Evolutionary conservation across 441 rosid genomes (phyloP).

Genomic region (Eutrema salsugineum): DNA sequence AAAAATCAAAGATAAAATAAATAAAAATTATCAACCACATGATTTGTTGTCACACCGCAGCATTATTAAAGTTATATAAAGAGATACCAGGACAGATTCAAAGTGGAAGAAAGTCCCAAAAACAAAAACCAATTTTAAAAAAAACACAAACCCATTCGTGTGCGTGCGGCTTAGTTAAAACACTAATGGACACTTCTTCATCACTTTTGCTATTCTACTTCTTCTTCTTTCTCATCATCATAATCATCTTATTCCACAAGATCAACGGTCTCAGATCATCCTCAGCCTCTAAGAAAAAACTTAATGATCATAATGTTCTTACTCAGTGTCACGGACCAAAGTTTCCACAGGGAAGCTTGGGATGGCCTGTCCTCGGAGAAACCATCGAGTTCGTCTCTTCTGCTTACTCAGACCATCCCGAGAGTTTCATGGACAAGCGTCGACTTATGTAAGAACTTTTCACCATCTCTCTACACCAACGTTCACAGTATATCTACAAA

Average conservation of each 20-base stretch:
- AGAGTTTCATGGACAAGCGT: conserved; percentile 86
- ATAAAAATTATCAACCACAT: conserved; percentile 23
- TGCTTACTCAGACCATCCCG: conserved; percentile 88
- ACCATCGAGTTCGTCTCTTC: conserved; percentile 79
- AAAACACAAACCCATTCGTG: conserved; percentile 32
- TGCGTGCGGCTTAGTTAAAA: conserved; percentile 29
- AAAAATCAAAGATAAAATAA: background rate
- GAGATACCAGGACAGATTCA: conserved; percentile 31
- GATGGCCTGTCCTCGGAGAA: conserved; percentile 94
- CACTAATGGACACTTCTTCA: conserved; percentile 37
- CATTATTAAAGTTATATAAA: conserved; percentile 34
- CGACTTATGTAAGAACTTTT: conserved; percentile 50
- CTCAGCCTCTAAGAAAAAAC: conserved; percentile 21
- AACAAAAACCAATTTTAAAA: background rate
- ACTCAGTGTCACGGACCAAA: conserved; percentile 22
- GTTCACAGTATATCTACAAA: background rate
- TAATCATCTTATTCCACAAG: conserved; percentile 30
- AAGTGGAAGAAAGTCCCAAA: conserved; percentile 27
- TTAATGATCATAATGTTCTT: background rate
- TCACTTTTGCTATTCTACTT: conserved; percentile 33
- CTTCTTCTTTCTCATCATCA: conserved; percentile 31
- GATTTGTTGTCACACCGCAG: conserved; percentile 30
- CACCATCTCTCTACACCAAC: background rate
- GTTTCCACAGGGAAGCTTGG: conserved; percentile 70
- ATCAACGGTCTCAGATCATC: conserved; percentile 24